Conservation (phyloP, 2,329 filamentous ascomycete species). For the Colletotrichum sp. region DNA sequence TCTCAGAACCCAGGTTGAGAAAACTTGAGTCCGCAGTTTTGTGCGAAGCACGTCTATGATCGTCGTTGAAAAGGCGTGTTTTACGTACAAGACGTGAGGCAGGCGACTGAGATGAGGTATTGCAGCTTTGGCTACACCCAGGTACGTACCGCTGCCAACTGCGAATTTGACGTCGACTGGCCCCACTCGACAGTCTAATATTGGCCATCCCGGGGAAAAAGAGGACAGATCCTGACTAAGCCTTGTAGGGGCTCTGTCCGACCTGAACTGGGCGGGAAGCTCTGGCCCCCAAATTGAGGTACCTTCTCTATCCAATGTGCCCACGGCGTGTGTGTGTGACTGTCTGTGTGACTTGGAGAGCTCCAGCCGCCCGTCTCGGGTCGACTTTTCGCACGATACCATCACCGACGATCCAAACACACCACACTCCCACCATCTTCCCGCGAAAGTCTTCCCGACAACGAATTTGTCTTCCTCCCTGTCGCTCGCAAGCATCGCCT, state of each 20-base stretch:
- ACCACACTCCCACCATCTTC: not conserved
- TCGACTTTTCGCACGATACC: conserved; percentile 12
- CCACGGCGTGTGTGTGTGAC: not conserved
- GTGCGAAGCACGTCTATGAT: not conserved
- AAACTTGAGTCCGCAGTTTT: not conserved
- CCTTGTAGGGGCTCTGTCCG: not conserved
- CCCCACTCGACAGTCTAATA: not conserved
- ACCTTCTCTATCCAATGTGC: not conserved
- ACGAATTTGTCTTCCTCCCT: not conserved
- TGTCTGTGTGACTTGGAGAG: conserved; percentile 6
- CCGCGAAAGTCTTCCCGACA: not conserved
- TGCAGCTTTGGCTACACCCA: not conserved
- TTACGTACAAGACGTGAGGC: not conserved
- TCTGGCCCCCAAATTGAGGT: conserved; percentile 4
- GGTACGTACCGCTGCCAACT: not conserved
- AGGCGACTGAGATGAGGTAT: not conserved
- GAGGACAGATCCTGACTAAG: conserved; percentile 12
- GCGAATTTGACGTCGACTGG: conserved; percentile 8
- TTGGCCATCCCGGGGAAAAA: not conserved
- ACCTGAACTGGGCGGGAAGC: not conserved
- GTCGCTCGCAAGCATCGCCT: not conserved
- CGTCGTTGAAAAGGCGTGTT: not conserved
- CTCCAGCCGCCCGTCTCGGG: conserved; percentile 13
- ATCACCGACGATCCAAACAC: not conserved
- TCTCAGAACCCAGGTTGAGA: not conserved